phyloP scores from a whole-genome alignment of 2,329 filamentous ascomycete species.

The Allantophomopsis cytisporea region DNA sequence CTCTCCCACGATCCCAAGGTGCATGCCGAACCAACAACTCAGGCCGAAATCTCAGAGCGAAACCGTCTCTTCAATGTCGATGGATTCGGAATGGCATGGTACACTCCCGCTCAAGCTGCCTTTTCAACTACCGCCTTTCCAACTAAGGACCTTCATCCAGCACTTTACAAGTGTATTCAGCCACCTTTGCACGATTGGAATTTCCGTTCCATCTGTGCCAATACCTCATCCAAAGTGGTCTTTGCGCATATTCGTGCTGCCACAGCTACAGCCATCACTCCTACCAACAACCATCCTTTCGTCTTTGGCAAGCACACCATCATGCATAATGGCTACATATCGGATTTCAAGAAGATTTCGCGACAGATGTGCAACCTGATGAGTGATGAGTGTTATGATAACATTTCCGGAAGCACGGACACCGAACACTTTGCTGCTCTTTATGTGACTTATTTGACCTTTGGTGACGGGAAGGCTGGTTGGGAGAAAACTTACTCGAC shows the following conservation, averaged over 20 bases:
- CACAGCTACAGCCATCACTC: conserved; percentile 28
- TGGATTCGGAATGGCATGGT: conserved; percentile 40
- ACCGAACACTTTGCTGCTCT: conserved; percentile 35
- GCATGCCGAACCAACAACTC: conserved; percentile 20
- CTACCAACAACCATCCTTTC: conserved; percentile 40
- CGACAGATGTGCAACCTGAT: conserved; percentile 28
- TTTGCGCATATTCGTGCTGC: conserved; percentile 39
- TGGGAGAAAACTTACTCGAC: conserved; percentile 29
- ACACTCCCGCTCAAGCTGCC: conserved; percentile 26
- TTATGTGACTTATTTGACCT: conserved; percentile 16
- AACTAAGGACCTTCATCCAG: conserved; percentile 25
- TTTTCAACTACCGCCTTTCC: conserved; percentile 12
- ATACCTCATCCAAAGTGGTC: conserved; percentile 32
- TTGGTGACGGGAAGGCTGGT: conserved; percentile 9
- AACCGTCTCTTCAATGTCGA: conserved; percentile 40
- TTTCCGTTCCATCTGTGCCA: conserved; percentile 34
- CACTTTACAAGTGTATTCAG: conserved; percentile 35
- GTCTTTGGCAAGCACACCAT: conserved; percentile 36
- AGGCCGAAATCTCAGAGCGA: conserved; percentile 29
- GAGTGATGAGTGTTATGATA: conserved; percentile 30
- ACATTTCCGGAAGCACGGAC: conserved; percentile 35
- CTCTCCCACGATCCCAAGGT: conserved; percentile 29
- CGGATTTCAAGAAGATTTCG: conserved; percentile 29
- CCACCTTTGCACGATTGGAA: conserved; percentile 38
- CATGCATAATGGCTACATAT: conserved; percentile 41